Conservation (phyloP, 2,329 filamentous ascomycete genomes). For the Alternaria sp. region DNA sequence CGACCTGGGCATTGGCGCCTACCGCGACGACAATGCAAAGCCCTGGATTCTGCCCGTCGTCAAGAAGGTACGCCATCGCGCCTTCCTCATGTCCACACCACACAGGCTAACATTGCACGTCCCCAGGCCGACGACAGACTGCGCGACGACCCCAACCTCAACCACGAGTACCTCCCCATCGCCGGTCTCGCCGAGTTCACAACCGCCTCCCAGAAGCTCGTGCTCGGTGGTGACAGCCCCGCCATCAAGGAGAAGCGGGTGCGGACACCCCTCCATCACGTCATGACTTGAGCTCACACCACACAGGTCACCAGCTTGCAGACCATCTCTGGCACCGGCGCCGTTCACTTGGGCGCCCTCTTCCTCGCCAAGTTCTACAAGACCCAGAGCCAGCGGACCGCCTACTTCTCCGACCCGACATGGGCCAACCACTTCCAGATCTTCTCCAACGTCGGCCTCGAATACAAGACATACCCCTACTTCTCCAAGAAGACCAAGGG, state of each 20-base stretch:
- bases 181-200: conserved; percentile 87
- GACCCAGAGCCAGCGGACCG: conserved; percentile 67
- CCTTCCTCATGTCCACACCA: neutral
- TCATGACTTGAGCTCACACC: conserved; percentile 37
- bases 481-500: conserved; percentile 88
- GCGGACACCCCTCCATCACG: conserved; percentile 33
- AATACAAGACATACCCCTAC: conserved; percentile 87
- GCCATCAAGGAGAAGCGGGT: conserved; percentile 84
- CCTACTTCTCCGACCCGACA: conserved; percentile 93
- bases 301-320: conserved; percentile 75
- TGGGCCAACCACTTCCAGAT: conserved; percentile 99
- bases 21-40: conserved; percentile 93
- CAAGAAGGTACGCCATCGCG: conserved; percentile 74
- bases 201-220: conserved; percentile 86
- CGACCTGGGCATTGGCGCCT: conserved; percentile 93
- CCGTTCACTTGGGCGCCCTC: conserved; percentile 88
- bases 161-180: conserved; percentile 99
- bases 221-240: conserved; percentile 79
- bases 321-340: conserved; percentile 96
- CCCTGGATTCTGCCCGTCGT: conserved; percentile 97
- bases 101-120: neutral
- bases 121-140: conserved; percentile 86
- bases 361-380: conserved; percentile 94
- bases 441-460: conserved; percentile 86
- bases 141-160: conserved; percentile 84